Conservation (phyloP, 1,284 basidiomycete genomes). For the Puccinia novopanici region DNA sequence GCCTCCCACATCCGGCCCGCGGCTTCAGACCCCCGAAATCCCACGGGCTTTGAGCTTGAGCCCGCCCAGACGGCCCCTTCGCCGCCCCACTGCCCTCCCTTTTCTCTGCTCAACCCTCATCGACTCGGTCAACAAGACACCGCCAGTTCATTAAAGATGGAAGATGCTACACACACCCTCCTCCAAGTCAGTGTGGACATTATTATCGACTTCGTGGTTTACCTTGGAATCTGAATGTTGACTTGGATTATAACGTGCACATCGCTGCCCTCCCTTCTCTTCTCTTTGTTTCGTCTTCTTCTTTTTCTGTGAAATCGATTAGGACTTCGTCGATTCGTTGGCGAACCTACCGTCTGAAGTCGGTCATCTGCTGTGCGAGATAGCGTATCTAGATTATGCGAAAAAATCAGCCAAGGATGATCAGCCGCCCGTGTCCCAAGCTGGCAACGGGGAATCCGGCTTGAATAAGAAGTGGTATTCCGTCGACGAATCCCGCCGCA, state of each 20-base stretch:
- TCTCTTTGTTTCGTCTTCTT: too few species aligned
- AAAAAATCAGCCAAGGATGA: constrained; percentile 46
- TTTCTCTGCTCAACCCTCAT: too few species aligned
- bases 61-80: too few species aligned
- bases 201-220: background rate
- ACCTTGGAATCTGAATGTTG: background rate
- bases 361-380: constrained; percentile 45
- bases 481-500: constrained; percentile 46
- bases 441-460: constrained; percentile 45
- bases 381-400: constrained; percentile 50
- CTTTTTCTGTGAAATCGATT: background rate
- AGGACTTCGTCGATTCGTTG: constrained; percentile 49
- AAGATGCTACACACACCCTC: constrained; percentile 50
- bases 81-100: too few species aligned
- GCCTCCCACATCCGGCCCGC: too few species aligned
- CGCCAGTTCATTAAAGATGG: constrained; percentile 11
- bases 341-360: constrained; percentile 47
- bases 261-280: background rate
- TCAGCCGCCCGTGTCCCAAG: constrained; percentile 44
- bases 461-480: constrained; percentile 49
- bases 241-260: background rate
- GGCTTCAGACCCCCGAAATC: too few species aligned
- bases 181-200: constrained; percentile 40
- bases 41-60: too few species aligned
- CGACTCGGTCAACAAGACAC: background rate